phyloP scores from a whole-genome alignment of 768 basidiomycete genomes.

The Tulasnella sp. region DNA sequence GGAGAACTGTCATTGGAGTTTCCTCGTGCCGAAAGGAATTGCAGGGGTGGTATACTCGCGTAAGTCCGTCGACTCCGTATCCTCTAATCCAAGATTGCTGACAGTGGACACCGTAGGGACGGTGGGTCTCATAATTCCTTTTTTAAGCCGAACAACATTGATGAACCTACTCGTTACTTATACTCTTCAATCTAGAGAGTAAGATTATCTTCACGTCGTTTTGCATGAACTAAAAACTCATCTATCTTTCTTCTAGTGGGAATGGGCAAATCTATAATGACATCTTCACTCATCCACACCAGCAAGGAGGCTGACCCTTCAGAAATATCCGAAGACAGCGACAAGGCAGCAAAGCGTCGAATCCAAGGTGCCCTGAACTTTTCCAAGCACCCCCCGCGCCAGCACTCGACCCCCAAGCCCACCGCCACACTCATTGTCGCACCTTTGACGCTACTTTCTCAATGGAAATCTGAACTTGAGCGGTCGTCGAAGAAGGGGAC shows the following conservation, averaged over 20 bases:
- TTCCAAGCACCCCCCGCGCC: slow-evolving; percentile 40
- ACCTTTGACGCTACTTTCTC: slow-evolving; percentile 83
- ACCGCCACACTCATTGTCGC: slow-evolving; percentile 84
- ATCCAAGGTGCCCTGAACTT: slow-evolving; percentile 34
- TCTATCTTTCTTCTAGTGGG: slow-evolving; percentile 56
- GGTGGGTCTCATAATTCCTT: background rate
- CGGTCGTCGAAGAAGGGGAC: slow-evolving; percentile 72
- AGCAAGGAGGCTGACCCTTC: slow-evolving; percentile 52
- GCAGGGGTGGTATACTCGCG: slow-evolving; percentile 87
- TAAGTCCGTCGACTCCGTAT: slow-evolving; percentile 43
- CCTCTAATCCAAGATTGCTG: background rate
- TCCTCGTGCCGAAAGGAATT: slow-evolving; percentile 71
- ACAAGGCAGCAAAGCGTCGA: background rate
- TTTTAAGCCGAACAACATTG: background rate
- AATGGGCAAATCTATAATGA: slow-evolving; percentile 94
- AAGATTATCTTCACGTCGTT: background rate
- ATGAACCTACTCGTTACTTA: background rate
- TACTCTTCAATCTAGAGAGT: background rate
- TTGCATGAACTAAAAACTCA: background rate
- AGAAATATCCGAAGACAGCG: slow-evolving; percentile 1
- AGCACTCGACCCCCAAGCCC: slow-evolving; percentile 36
- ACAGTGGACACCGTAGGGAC: background rate
- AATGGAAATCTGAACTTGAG: slow-evolving; percentile 91
- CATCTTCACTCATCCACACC: slow-evolving; percentile 83
- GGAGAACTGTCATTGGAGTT: slow-evolving; percentile 84